phyloP scores from a whole-genome alignment of 1,284 basidiomycete genomes.

The Ceratobasidium papillatum region DNA sequence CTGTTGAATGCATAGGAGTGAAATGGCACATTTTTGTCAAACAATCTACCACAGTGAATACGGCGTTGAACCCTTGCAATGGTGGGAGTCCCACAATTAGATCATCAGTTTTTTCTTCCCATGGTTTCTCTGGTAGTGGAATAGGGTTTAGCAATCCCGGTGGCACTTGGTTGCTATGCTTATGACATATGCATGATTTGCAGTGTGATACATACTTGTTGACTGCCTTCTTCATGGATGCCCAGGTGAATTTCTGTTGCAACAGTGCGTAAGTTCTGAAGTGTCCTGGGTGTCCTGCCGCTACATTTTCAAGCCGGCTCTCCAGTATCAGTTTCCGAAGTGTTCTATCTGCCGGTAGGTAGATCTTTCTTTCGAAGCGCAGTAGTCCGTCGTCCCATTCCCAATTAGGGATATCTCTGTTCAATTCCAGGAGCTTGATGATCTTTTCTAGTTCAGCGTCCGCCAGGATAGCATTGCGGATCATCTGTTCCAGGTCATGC shows the following conservation, averaged over 20 bases:
- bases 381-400: background rate
- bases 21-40: conserved; percentile 39
- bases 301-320: conserved; percentile 48
- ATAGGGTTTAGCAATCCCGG: too few relatives aligned
- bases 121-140: too few relatives aligned
- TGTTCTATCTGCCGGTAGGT: background rate
- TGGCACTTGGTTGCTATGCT: background rate
- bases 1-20: conserved; percentile 29
- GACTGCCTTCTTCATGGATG: too few relatives aligned
- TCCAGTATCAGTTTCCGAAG: background rate
- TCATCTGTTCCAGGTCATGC: too few relatives aligned
- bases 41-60: background rate
- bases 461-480: too few relatives aligned
- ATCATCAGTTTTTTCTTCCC: too few relatives aligned
- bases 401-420: background rate
- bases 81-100: background rate
- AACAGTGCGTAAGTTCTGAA: background rate
- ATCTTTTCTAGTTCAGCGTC: too few relatives aligned
- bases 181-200: background rate
- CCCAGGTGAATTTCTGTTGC: too few relatives aligned
- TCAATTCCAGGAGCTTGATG: too few relatives aligned
- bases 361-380: background rate
- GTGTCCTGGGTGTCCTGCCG: background rate
- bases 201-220: too few relatives aligned
- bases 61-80: background rate